Conservation (phyloP, 2,329 filamentous ascomycete species). For the Biscogniauxia sp. region DNA sequence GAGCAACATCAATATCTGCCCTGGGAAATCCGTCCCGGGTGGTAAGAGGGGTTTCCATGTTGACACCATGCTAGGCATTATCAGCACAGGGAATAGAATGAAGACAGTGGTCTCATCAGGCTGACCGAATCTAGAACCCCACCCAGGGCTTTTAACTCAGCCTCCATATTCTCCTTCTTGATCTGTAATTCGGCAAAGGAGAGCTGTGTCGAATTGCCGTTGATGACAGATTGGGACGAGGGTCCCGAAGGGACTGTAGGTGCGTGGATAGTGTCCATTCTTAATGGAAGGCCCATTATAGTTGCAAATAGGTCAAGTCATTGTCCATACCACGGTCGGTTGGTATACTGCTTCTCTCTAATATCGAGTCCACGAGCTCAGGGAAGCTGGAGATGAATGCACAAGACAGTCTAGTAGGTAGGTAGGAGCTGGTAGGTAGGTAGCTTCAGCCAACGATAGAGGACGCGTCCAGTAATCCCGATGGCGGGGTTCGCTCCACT, state of each 20-base stretch:
- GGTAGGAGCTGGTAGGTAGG: neutral
- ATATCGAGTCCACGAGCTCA: neutral
- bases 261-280: conserved; percentile 57
- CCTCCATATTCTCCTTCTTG: conserved; percentile 82
- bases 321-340: conserved; percentile 6
- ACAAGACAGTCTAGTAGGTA: no score
- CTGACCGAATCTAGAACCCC: conserved; percentile 84
- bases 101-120: conserved; percentile 5
- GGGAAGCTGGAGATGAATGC: neutral
- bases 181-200: conserved; percentile 77
- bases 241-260: conserved; percentile 71
- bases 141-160: conserved; percentile 80
- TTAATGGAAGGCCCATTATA: conserved; percentile 36
- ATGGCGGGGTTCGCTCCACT: neutral
- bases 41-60: conserved; percentile 85
- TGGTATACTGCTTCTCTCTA: neutral
- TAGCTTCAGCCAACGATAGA: neutral
- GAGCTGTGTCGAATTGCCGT: conserved; percentile 61
- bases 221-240: conserved; percentile 57
- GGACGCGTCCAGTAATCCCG: neutral
- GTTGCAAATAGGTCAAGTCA: conserved; percentile 18
- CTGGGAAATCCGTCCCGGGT: conserved; percentile 91
- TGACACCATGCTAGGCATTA: conserved; percentile 72
- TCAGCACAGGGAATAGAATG: conserved; percentile 9
- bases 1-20: conserved; percentile 90